Evolutionary conservation across 2,329 filamentous ascomycete genomes (phyloP).

Genomic region (Phyllosticta citriasiana): DNA sequence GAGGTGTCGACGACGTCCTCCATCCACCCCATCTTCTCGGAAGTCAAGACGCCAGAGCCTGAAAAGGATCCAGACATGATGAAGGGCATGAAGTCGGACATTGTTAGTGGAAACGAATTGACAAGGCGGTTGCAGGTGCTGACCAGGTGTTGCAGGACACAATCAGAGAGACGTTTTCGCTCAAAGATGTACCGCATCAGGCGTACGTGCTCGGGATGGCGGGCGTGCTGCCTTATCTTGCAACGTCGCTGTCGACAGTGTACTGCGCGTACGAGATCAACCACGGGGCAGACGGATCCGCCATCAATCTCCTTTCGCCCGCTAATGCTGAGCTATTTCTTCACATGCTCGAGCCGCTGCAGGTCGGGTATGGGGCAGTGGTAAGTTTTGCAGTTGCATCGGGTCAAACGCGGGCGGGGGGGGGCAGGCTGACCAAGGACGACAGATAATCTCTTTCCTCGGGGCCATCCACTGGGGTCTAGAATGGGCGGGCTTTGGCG

Average conservation of each 20-base stretch:
- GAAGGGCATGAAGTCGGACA: conserved; percentile 31
- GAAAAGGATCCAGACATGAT: conserved; percentile 35
- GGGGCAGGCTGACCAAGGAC: background rate
- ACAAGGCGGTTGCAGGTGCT: background rate
- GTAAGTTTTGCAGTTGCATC: conserved; percentile 36
- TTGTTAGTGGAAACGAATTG: conserved; percentile 19
- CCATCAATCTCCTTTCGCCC: conserved; percentile 54
- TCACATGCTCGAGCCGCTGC: conserved; percentile 70
- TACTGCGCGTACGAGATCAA: conserved; percentile 78
- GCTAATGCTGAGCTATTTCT: conserved; percentile 64
- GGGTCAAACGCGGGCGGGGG: background rate
- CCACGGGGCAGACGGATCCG: conserved; percentile 48
- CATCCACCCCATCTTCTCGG: conserved; percentile 30
- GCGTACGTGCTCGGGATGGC: conserved; percentile 42
- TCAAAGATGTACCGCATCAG: conserved; percentile 35
- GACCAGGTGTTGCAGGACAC: conserved; percentile 26
- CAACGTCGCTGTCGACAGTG: conserved; percentile 72
- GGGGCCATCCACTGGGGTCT: conserved; percentile 92
- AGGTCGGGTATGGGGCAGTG: conserved; percentile 83
- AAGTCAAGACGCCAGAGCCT: conserved; percentile 25
- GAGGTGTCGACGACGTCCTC: conserved; percentile 50
- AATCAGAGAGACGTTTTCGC: conserved; percentile 39
- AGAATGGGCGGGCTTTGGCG: conserved; percentile 64
- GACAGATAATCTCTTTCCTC: conserved; percentile 79
- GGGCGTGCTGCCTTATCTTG: conserved; percentile 57